Conservation (phyloP, 108 stramenopile species). For the Fistulifera solaris region DNA sequence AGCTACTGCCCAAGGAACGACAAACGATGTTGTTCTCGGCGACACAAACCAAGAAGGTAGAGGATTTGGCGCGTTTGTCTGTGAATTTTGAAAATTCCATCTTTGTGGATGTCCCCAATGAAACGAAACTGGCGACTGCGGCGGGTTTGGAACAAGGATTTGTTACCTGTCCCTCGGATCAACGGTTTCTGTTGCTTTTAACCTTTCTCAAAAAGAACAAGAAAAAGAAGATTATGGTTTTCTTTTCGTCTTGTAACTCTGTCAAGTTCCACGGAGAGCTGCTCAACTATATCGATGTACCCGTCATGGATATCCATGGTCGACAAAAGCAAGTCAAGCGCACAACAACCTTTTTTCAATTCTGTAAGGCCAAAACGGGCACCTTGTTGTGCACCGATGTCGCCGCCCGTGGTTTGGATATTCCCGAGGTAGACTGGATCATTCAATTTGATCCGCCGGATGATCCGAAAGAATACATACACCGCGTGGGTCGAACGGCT, state of each 20-base stretch:
- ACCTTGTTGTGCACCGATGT: constrained; percentile 98
- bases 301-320: constrained; percentile 98
- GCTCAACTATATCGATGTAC: constrained; percentile 97
- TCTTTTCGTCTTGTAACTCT: constrained; percentile 98
- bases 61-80: constrained; percentile 90
- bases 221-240: constrained; percentile 99
- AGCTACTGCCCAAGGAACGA: constrained; percentile 88
- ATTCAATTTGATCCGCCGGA: constrained; percentile 99
- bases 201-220: constrained; percentile 99
- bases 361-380: constrained; percentile 90
- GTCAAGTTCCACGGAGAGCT: constrained; percentile 98
- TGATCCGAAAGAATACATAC: constrained; percentile 97
- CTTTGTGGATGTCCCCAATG: constrained; percentile 91
- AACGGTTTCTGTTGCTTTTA: constrained; percentile 95
- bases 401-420: constrained; percentile 87
- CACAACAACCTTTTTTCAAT: constrained; percentile 98
- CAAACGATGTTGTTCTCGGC: constrained; percentile 99
- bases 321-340: constrained; percentile 98
- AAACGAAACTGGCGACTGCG: constrained; percentile 80
- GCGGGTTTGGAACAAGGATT: constrained; percentile 96
- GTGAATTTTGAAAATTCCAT: constrained; percentile 84
- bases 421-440: constrained; percentile 93
- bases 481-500: constrained; percentile 84
- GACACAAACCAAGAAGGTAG: constrained; percentile 97
- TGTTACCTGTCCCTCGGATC: constrained; percentile 93